Percentiles rank a stretch among this genome's conserved stretches.
Evolutionary conservation across 306 rosid species (phyloP).

Genomic region (Vicia sativa): DNA sequence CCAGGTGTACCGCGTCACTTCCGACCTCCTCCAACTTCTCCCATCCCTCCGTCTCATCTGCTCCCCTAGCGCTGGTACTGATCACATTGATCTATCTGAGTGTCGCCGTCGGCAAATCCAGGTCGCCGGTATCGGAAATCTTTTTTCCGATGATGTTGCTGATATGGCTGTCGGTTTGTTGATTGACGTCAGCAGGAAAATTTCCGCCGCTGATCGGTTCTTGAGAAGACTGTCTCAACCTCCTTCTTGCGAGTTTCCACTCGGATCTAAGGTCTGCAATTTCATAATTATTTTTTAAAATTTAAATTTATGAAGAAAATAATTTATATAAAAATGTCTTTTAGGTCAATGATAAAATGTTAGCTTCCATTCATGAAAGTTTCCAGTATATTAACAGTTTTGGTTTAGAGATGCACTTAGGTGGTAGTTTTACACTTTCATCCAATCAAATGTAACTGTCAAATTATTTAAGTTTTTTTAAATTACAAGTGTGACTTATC

Average conservation of each 20-base stretch:
- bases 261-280: conserved; percentile 46
- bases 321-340: no score
- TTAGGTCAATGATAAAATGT: no score
- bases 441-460: no score
- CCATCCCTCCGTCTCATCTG: conserved; percentile 46
- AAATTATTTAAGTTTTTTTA: no score
- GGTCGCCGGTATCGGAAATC: conserved; percentile 41
- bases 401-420: no score
- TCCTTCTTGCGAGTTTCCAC: conserved; percentile 36
- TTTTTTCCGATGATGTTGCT: conserved; percentile 54
- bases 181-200: conserved; percentile 48
- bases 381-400: no score
- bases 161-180: conserved; percentile 57
- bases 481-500: no score
- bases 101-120: conserved; percentile 35
- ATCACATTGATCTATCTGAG: conserved; percentile 49
- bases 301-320: no score
- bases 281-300: no score
- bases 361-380: no score
- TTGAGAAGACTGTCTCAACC: conserved; percentile 32
- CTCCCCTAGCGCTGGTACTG: conserved; percentile 39
- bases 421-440: no score
- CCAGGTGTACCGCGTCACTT: not conserved
- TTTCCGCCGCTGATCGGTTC: conserved; percentile 43
- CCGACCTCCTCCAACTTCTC: conserved; percentile 31